Conservation (phyloP, 106 monocot species). For the Dendrobium catenatum region DNA sequence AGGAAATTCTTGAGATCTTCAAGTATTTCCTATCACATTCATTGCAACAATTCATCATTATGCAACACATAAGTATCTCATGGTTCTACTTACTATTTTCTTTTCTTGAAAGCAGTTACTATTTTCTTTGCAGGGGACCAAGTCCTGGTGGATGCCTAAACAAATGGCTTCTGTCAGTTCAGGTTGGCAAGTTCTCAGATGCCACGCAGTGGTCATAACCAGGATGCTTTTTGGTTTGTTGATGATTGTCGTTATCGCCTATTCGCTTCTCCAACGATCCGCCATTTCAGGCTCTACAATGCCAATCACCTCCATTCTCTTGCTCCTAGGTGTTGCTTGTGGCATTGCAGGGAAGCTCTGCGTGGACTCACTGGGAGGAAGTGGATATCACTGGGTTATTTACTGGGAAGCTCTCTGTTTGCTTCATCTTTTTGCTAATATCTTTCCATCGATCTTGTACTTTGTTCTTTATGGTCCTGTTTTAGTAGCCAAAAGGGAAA, state of each 20-base stretch:
- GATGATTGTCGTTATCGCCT: conserved; percentile 68
- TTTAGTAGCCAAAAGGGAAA: conserved; percentile 7
- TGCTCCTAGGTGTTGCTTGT: conserved; percentile 55
- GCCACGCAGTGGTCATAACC: conserved; percentile 46
- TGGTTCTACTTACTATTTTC: neutral
- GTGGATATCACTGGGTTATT: conserved; percentile 69
- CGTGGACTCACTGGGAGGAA: conserved; percentile 78
- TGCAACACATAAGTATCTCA: neutral
- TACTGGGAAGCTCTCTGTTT: conserved; percentile 73
- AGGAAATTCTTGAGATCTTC: too few species aligned
- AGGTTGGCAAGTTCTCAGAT: conserved; percentile 46
- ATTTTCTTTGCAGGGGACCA: conserved; percentile 39
- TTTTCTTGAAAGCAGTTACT: neutral
- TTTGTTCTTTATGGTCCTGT: conserved; percentile 53
- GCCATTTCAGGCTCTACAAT: conserved; percentile 35
- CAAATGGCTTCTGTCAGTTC: conserved; percentile 59
- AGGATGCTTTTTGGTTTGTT: conserved; percentile 65
- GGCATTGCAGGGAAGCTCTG: conserved; percentile 77
- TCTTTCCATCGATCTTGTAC: conserved; percentile 50
- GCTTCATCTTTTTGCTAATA: conserved; percentile 67
- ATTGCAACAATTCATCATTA: too few species aligned
- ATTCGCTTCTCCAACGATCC: conserved; percentile 58
- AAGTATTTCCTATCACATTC: too few species aligned
- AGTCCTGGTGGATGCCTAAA: conserved; percentile 87
- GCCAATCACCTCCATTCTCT: conserved; percentile 83